Base-by-base conservation (phyloP, 2,329 filamentous ascomycete genomes). In the Aspergillus pseudoglaucus region DNA sequence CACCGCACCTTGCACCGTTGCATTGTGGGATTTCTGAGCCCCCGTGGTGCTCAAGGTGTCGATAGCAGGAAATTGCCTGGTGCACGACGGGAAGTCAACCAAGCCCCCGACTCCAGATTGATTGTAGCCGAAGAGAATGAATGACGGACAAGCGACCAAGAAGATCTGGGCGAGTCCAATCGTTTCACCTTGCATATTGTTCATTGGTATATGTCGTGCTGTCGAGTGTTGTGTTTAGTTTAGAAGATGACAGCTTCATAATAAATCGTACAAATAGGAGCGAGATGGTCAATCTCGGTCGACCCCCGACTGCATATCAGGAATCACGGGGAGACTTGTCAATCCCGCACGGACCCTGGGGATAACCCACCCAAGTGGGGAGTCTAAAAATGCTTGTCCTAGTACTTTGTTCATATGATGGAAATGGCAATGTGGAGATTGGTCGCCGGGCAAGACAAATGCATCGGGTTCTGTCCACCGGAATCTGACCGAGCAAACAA, bases 71-170 rank as follows among this genome's bases (percentile, higher is more conserved):
- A 79, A 39, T 39, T 10, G 15, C 10, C 17, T 20, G 10, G 8
- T 39, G 37, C 9, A 39, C 77, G 48, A 59, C 49, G 7, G 53
- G 0, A 62, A 53, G 3, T 48, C 69, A 60, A 73, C 56, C n/a
- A 78, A 63, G 12, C 75, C 74, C 40, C 75, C 75, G n/a, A 74
- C 66, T 42, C 72, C 73, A 43, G 72, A 71, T 55, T 77, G 73
- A 57, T 78, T 77, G 65, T 77, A 79, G 45, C 76, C 75, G 53
- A 75, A 77, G 42, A 75, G 64, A 46, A 76, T 69, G 50, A 76
- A 76, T 15, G 69, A 55, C 25, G 60, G 60, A 6, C 47, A 54
- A 6, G 60, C 59, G 25, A 60, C 54, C 17, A 62, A 51, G n/a
- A 52, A 44, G 20, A 52, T 42, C 14, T 52, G 49, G 8, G 51